A percentile compares a stretch with the other conserved stretches of the same genome.
phyloP scores from a whole-genome alignment of 2,329 filamentous ascomycete species.

The Ascochyta pisi region DNA sequence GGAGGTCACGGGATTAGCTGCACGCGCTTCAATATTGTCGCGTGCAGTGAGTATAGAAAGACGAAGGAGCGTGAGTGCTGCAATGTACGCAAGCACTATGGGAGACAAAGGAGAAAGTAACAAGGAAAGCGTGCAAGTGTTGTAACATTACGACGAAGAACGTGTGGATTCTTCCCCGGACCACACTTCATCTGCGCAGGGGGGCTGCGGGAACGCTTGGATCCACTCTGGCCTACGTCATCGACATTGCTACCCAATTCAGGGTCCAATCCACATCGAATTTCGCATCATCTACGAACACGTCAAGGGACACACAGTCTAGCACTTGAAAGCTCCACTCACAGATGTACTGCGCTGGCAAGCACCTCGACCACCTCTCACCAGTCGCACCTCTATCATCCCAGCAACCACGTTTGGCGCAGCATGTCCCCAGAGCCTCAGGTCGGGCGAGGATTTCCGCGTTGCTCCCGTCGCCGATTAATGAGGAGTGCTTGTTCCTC shows the following conservation, averaged over 20 bases:
- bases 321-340: no score
- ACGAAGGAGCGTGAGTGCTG: background rate
- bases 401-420: no score
- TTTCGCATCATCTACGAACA: background rate
- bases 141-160: background rate
- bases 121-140: background rate
- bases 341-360: no score
- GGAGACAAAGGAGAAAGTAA: slow-evolving; percentile 1
- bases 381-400: no score
- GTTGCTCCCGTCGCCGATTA: no score
- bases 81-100: background rate
- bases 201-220: slow-evolving; percentile 3
- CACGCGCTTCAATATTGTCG: background rate
- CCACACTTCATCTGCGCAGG: slow-evolving; percentile 10
- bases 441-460: no score
- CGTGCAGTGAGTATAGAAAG: background rate
- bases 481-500: no score
- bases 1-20: slow-evolving; percentile 16
- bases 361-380: no score
- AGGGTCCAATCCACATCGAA: slow-evolving; percentile 9
- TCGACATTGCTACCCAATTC: background rate
- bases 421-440: no score
- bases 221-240: slow-evolving; percentile 13
- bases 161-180: slow-evolving; percentile 11
- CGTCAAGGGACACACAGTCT: no score